phyloP scores from a whole-genome alignment of 78 protist genomes.

The Cavenderia fasciculata region DNA sequence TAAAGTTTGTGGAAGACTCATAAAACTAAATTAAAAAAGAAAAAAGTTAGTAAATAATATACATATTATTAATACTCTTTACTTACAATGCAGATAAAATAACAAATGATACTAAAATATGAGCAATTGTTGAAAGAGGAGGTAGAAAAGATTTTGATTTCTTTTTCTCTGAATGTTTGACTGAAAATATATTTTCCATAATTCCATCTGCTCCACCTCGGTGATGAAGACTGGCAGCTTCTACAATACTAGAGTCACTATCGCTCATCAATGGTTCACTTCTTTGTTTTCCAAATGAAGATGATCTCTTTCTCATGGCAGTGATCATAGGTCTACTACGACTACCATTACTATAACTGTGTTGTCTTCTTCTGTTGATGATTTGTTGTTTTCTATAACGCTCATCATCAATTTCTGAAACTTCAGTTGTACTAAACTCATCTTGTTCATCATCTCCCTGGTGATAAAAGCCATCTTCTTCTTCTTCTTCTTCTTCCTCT shows the following conservation, averaged over 20 bases:
- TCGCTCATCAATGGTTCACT: neutral
- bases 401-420: slow-evolving; percentile 32
- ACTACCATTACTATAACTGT: neutral
- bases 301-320: neutral
- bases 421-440: slow-evolving; percentile 12
- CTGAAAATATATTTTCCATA: neutral
- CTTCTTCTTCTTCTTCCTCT: slow-evolving; percentile 33
- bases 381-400: neutral
- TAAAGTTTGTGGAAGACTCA: no score
- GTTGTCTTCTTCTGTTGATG: neutral
- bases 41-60: no score
- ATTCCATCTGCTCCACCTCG: neutral
- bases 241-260: neutral
- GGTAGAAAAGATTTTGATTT: slow-evolving; percentile 18
- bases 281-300: neutral
- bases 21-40: no score
- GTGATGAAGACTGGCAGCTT: neutral
- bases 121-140: slow-evolving; percentile 30
- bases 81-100: slow-evolving; percentile 48
- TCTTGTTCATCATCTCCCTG: slow-evolving; percentile 9
- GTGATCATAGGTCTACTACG: neutral
- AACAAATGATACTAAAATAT: slow-evolving; percentile 54
- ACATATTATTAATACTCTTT: no score
- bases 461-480: slow-evolving; percentile 17
- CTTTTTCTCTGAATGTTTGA: neutral